Percentiles rank a stretch among this genome's conserved stretches.
Conservation (phyloP, 768 basidiomycete genomes). For the Lactifluus piperatus region DNA sequence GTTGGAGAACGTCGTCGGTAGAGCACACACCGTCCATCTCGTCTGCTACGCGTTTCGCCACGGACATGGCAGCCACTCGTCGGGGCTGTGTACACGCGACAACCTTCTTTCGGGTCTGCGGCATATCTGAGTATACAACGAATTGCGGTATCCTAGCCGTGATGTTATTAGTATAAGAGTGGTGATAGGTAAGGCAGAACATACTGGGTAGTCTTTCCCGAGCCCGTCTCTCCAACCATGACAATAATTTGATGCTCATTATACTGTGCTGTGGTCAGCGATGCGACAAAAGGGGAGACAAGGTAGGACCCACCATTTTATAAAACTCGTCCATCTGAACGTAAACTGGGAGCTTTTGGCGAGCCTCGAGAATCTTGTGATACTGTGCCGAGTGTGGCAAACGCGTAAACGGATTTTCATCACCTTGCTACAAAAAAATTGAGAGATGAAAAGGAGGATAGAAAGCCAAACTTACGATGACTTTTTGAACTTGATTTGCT, state of each 20-base stretch:
- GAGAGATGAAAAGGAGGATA: neutral
- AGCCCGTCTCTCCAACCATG: conserved; percentile 91
- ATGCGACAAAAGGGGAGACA: conserved; percentile 11
- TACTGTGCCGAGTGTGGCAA: conserved; percentile 69
- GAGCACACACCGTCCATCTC: conserved; percentile 87
- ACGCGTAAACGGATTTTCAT: conserved; percentile 85
- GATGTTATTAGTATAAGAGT: neutral
- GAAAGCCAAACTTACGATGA: conserved; percentile 30
- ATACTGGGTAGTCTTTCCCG: conserved; percentile 93
- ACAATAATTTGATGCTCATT: conserved; percentile 76
- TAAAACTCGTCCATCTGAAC: conserved; percentile 90
- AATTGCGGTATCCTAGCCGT: conserved; percentile 84
- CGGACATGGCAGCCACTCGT: conserved; percentile 95
- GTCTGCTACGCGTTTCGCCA: conserved; percentile 96
- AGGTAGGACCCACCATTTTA: conserved; percentile 56
- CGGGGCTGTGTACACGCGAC: conserved; percentile 97
- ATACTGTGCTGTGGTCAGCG: conserved; percentile 42
- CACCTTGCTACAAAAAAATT: conserved; percentile 47
- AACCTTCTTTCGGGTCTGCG: conserved; percentile 81
- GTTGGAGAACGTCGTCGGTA: conserved; percentile 6
- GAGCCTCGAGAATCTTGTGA: conserved; percentile 72
- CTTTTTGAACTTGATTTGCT: conserved; percentile 31
- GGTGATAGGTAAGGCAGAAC: conserved; percentile 21
- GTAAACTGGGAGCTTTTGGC: conserved; percentile 88
- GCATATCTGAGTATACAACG: conserved; percentile 87